phyloP scores from a whole-genome alignment of 768 basidiomycete genomes.

The Boletus barrowsii region DNA sequence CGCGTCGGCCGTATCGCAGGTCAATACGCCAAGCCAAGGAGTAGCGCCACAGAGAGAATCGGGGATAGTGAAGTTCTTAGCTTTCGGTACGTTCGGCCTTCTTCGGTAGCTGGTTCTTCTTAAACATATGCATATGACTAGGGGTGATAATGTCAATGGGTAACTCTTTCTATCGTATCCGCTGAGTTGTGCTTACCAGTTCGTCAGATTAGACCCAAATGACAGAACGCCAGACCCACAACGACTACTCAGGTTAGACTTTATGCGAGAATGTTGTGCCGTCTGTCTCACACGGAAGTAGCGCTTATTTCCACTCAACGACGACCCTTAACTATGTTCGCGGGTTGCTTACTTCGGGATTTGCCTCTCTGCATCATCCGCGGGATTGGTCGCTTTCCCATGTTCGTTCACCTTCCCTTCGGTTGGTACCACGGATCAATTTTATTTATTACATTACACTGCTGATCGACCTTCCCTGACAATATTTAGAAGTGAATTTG shows the following conservation, averaged over 20 bases:
- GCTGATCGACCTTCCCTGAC: slow-evolving; percentile 13
- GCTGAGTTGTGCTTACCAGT: neutral
- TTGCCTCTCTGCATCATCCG: slow-evolving; percentile 90
- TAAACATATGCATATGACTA: slow-evolving; percentile 27
- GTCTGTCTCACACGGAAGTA: slow-evolving; percentile 29
- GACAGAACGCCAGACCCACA: slow-evolving; percentile 91
- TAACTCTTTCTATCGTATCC: slow-evolving; percentile 28
- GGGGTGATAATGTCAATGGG: slow-evolving; percentile 98
- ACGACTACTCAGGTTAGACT: slow-evolving; percentile 65
- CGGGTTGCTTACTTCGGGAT: slow-evolving; percentile 84
- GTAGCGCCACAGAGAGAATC: slow-evolving; percentile 76
- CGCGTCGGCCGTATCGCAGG: slow-evolving; percentile 92
- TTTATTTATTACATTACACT: slow-evolving; percentile 1
- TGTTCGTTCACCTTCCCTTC: slow-evolving; percentile 77
- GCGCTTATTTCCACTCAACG: slow-evolving; percentile 95
- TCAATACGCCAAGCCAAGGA: slow-evolving; percentile 93
- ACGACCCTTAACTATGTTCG: slow-evolving; percentile 93
- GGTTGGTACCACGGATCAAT: slow-evolving; percentile 39
- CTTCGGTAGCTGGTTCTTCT: neutral
- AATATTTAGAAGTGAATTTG: slow-evolving; percentile 67
- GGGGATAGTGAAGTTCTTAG: slow-evolving; percentile 75
- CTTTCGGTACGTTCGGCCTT: slow-evolving; percentile 62
- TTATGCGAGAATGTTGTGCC: neutral
- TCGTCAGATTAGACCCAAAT: slow-evolving; percentile 51
- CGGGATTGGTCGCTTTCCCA: slow-evolving; percentile 90